Evolutionary conservation across 495 filamentous ascomycete genomes (phyloP).

Genomic region (Tuber magnatum): DNA sequence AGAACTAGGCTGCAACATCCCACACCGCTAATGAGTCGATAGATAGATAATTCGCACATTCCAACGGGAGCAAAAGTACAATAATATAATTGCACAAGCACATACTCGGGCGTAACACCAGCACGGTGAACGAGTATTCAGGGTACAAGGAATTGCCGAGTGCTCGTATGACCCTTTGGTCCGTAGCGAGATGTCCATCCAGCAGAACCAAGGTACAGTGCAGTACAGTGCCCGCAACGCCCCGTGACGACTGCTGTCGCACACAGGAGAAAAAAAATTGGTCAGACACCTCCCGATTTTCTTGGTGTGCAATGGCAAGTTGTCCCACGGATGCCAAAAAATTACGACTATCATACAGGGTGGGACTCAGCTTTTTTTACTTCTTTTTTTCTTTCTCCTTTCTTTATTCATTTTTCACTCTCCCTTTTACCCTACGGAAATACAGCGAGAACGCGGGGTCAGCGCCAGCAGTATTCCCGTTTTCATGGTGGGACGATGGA

Average conservation of each 20-base stretch:
- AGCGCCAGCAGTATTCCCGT: background rate
- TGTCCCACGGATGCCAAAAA: too few species aligned
- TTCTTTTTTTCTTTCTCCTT: too few species aligned
- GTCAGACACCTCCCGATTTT: too few species aligned
- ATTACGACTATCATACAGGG: background rate
- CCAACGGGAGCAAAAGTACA: background rate
- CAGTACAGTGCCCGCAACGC: too few species aligned
- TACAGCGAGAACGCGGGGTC: background rate
- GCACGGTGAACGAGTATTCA: background rate
- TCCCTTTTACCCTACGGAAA: background rate
- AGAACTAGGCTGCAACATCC: background rate
- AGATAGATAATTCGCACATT: background rate
- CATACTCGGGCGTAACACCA: background rate
- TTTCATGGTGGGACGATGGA: background rate
- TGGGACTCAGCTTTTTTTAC: background rate
- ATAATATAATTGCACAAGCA: background rate
- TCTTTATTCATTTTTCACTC: background rate
- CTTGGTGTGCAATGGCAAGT: too few species aligned
- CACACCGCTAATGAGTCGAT: background rate
- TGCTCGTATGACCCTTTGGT: too few species aligned
- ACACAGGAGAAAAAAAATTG: too few species aligned
- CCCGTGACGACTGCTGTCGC: too few species aligned
- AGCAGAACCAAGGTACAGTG: too few species aligned
- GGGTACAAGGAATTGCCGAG: background rate
- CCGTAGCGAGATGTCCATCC: too few species aligned